Percentiles rank a stretch among this genome's conserved stretches.
phyloP scores from a whole-genome alignment of 768 basidiomycete species.

The Holtermannia corniformis region DNA sequence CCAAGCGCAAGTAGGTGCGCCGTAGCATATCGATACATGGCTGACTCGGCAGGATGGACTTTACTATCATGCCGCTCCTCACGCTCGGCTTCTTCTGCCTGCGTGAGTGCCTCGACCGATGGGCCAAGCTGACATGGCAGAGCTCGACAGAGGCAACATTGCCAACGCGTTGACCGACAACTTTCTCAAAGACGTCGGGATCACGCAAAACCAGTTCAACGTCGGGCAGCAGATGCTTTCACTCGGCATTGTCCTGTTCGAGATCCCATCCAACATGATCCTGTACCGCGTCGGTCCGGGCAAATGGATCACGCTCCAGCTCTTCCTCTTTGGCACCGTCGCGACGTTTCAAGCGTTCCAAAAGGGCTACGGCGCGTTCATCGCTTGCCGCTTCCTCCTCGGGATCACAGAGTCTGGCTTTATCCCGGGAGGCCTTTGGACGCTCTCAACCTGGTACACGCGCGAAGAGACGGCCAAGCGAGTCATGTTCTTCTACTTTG shows the following conservation, averaged over 20 bases:
- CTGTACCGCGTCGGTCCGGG: constrained; percentile 19
- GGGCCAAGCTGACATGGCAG: too few species aligned
- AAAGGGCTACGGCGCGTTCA: constrained; percentile 16
- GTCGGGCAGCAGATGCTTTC: constrained; percentile 33
- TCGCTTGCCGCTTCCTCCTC: constrained; percentile 28
- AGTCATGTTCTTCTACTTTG: constrained; percentile 16
- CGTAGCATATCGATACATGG: background rate
- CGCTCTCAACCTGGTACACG: constrained; percentile 24
- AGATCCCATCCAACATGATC: constrained; percentile 28
- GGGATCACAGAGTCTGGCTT: constrained; percentile 21
- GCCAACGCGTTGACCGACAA: constrained; percentile 21
- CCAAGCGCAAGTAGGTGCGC: constrained; percentile 12
- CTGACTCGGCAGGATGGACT: constrained; percentile 16
- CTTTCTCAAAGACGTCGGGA: constrained; percentile 18
- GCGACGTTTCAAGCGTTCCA: constrained; percentile 30
- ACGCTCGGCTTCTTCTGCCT: constrained; percentile 26
- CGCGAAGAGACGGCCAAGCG: constrained; percentile 24
- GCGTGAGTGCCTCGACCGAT: constrained; percentile 5
- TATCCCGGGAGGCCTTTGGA: constrained; percentile 31
- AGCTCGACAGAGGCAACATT: constrained; percentile 14
- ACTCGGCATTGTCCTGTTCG: constrained; percentile 33
- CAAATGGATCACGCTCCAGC: constrained; percentile 28
- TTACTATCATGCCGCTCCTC: constrained; percentile 23
- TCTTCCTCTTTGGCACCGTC: constrained; percentile 30
- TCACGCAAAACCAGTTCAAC: constrained; percentile 25